These are phyloP conservation scores for Leishmania major DNA, from an alignment of 208 protist species.

Conservation along the genomic window DNA sequence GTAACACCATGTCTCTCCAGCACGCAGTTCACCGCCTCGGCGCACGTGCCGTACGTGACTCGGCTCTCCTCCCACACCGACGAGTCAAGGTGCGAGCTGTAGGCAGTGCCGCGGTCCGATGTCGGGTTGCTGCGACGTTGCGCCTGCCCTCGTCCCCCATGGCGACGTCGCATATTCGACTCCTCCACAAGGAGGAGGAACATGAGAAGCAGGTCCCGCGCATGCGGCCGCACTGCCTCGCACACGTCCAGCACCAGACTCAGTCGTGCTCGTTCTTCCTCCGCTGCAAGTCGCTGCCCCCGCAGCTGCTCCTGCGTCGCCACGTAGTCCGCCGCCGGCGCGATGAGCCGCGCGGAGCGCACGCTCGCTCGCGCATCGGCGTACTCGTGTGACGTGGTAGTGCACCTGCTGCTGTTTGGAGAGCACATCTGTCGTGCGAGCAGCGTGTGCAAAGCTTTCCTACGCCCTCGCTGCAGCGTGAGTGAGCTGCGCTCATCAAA, in stretches of 20 bases:
- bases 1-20: slow-evolving; percentile 50
- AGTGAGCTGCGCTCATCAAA: slow-evolving; percentile 2
- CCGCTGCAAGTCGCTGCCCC: slow-evolving; percentile 13
- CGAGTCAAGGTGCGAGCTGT: neutral
- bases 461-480: slow-evolving; percentile 14
- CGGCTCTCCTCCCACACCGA: slow-evolving; percentile 18
- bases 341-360: neutral
- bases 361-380: neutral
- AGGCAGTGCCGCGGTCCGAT: neutral
- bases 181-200: slow-evolving; percentile 48
- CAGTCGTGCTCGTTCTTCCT: slow-evolving; percentile 34
- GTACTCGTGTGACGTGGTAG: neutral
- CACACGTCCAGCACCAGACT: slow-evolving; percentile 49
- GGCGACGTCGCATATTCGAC: slow-evolving; percentile 10
- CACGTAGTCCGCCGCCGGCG: slow-evolving; percentile 10
- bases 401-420: neutral
- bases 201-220: slow-evolving; percentile 51
- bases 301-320: slow-evolving; percentile 17
- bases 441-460: slow-evolving; percentile 14
- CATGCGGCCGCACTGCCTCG: slow-evolving; percentile 44
- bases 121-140: neutral
- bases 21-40: slow-evolving; percentile 64
- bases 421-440: slow-evolving; percentile 17
- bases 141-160: neutral
- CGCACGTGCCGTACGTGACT: slow-evolving; percentile 40